Evolutionary conservation across 495 filamentous ascomycete species (phyloP).

Genomic region (Penicillium arizonense): DNA sequence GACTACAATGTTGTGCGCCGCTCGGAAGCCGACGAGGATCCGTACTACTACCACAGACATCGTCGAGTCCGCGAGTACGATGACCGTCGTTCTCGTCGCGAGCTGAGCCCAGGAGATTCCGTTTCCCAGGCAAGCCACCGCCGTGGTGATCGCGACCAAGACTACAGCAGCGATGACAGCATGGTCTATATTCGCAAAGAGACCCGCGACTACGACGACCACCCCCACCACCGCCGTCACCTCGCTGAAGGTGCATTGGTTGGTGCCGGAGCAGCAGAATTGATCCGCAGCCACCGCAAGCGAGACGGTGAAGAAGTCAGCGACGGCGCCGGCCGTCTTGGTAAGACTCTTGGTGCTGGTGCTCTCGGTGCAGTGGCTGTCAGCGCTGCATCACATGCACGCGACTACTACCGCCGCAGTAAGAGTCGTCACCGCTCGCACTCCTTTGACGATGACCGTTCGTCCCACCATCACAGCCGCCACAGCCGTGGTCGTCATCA

Average conservation of each 20-base stretch:
- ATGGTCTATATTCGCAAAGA: conserved; percentile 58
- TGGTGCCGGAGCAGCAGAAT: conserved; percentile 71
- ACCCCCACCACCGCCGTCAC: conserved; percentile 69
- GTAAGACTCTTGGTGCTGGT: conserved; percentile 76
- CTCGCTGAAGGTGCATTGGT: conserved; percentile 84
- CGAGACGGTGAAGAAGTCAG: conserved; percentile 57
- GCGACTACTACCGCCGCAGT: conserved; percentile 65
- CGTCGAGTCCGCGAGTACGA: conserved; percentile 54
- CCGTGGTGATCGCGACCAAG: conserved; percentile 34
- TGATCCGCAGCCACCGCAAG: conserved; percentile 67
- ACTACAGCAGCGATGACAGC: conserved; percentile 64
- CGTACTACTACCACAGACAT: conserved; percentile 67
- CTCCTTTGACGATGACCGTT: conserved; percentile 51
- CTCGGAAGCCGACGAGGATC: conserved; percentile 51
- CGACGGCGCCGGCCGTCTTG: conserved; percentile 58
- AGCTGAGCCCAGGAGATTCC: conserved; percentile 59
- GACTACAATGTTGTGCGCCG: conserved; percentile 68
- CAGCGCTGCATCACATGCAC: conserved; percentile 70
- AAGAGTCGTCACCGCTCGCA: conserved; percentile 50
- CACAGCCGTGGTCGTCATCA: conserved; percentile 36
- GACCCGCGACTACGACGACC: conserved; percentile 53
- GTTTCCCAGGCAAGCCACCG: conserved; percentile 50
- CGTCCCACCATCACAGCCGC: conserved; percentile 31
- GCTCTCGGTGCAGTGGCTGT: conserved; percentile 80
- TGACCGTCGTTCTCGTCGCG: conserved; percentile 49